A percentile compares a stretch with the other conserved stretches of the same genome.
Conservation (phyloP, 192 early-diverging fungal genomes). For the Backusella parvicylindrica region DNA sequence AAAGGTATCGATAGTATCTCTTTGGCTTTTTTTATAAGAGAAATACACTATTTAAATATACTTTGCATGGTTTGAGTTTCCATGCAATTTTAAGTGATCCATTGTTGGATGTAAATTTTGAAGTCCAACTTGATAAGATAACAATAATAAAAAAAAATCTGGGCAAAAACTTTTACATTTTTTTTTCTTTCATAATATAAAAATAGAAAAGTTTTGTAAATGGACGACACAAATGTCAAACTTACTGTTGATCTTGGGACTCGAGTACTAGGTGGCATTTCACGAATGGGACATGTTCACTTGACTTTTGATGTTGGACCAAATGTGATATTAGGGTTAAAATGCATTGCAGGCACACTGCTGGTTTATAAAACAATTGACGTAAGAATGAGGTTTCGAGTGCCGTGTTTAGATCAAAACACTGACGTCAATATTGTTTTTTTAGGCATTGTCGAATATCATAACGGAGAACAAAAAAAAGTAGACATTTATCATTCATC, state of each 20-base stretch:
- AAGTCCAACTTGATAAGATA: background rate
- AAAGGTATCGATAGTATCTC: too few species aligned
- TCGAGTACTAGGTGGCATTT: background rate
- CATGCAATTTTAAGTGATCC: too few species aligned
- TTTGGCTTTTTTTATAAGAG: too few species aligned
- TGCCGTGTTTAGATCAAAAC: background rate
- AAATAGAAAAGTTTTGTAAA: background rate
- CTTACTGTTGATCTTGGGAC: background rate
- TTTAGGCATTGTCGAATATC: background rate
- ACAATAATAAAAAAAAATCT: too few species aligned
- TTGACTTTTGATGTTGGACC: conserved; percentile 4
- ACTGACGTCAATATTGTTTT: conserved; percentile 5
- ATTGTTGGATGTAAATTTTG: too few species aligned
- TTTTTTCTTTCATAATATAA: background rate
- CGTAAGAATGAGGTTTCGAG: background rate
- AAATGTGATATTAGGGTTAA: background rate
- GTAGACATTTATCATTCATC: background rate
- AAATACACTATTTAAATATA: too few species aligned
- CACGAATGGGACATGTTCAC: background rate
- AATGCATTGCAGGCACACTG: background rate
- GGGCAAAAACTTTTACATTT: background rate
- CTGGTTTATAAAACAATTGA: conserved; percentile 8
- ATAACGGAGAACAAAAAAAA: background rate
- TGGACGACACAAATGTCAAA: conserved; percentile 11
- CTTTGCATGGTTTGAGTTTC: background rate